Base-by-base conservation (phyloP, 805 yeast genomes). In the Cyberlindnera meyerae region DNA sequence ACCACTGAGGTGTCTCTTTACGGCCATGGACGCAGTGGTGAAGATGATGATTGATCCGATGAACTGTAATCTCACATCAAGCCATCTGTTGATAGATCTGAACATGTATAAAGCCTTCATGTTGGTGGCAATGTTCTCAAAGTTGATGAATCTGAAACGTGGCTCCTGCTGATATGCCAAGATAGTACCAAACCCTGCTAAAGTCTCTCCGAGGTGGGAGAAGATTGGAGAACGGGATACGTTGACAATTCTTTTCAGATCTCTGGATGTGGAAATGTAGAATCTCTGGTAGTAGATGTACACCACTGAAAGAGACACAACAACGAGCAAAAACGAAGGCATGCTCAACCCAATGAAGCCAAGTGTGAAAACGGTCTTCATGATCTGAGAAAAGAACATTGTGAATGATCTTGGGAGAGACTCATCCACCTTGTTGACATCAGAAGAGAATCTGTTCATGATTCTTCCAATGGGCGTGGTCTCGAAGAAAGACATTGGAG, bases 171-270 rank as follows among this genome's bases (percentile, higher is more conserved):
- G 65, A 52, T 72, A 89, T 0, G 96, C 96, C 31, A 82, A 68
- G 38, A 88, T 78, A 1, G 94, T 88, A 32, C 77, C 76, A 16
- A 81, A 74, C 11, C 96, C 96, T 22, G 70, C 71, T 33, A 88
- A 61, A 3, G 88, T 78, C 53, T 88, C 96, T 54, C 84, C 89
- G 44, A 88, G 70, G 47, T 82, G 87, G 0, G 95, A 82, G 63
- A 74, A 82, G 13, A 86, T 77, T 3, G 96, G 96, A 39, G 85
- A 75, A 51, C 75, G 71, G 5, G 90, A 71, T 16, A 77, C 68
- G 36, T 83, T 77, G 31, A 74, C 76, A 34, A 86, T 64, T 51
- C 96, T 72, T 55, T 83, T 84, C 49, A 87, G 65, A 55, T 87
- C 95, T 50, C 96, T 71, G 8, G 88, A 74, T 1, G 86, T 71